phyloP scores from a whole-genome alignment of 306 rosid genomes.

The Glycine soja region DNA sequence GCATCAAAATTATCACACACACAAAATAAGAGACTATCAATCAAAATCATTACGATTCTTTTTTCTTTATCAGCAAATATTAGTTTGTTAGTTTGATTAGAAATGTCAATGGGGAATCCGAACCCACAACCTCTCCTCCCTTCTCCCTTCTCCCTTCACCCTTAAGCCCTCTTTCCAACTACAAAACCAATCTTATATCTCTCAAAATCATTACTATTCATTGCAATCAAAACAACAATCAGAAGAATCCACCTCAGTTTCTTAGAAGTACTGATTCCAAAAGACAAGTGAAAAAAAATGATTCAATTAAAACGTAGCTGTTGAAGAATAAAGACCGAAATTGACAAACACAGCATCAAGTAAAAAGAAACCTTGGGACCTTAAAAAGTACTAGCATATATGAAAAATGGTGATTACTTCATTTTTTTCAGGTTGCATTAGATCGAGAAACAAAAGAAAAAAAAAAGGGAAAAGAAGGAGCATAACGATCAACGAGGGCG shows the following conservation, averaged over 20 bases:
- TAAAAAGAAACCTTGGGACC: not conserved
- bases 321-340: too few relatives aligned
- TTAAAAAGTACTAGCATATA: not conserved
- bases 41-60: not conserved
- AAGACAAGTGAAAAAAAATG: not conserved
- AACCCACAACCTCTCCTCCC: too few relatives aligned
- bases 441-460: not conserved
- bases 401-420: not conserved
- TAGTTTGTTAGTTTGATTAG: too few relatives aligned
- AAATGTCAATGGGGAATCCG: too few relatives aligned
- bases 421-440: not conserved
- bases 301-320: conserved; percentile 6
- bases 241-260: conserved; percentile 27
- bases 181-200: too few relatives aligned
- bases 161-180: too few relatives aligned
- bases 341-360: not conserved
- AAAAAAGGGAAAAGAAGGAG: not conserved
- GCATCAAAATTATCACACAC: conserved; percentile 15
- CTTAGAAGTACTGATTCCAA: not conserved
- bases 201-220: not conserved
- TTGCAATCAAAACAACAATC: conserved; percentile 8
- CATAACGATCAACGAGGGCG: not conserved
- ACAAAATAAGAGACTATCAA: not conserved
- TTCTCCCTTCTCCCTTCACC: too few relatives aligned
- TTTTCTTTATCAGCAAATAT: too few relatives aligned